Base-by-base conservation (phyloP, 352 stramenopile species). In the Globisporangium emineosum region DNA sequence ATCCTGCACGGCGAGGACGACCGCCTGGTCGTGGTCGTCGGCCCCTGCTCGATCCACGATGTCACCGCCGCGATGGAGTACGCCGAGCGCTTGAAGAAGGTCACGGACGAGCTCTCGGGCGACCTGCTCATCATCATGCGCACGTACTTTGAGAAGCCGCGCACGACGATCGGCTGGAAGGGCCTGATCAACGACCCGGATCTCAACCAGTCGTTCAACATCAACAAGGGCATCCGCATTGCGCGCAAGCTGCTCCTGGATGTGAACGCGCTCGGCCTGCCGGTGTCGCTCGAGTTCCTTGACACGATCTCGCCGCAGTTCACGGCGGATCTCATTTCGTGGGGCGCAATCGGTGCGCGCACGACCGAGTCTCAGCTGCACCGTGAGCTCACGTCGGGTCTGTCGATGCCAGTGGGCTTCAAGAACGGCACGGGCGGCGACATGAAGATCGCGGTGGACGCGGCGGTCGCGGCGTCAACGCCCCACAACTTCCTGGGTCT, bases 91-190 rank as follows among this genome's bases (percentile, higher is more conserved):
- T 78, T 96, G 40, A 71, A 89, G 57, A 65, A 76, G 37, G 27
- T 96, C 8, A 77, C 79, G 64, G 83, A 93, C 60, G 76, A 89
- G 66, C 65, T 96, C 33, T 78, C 79, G 52, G 78, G 90, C 56
- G 89, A 96, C 67, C 68, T 96, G 57, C 70, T 95, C 50, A 90
- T 96, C 60, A 69, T 96, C 68, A 96, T 96, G 89, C 87, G 89
- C 55, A 83, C 93, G 64, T 96, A 96, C 83, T 96, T 96, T 65
- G 89, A 96, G 66, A 96, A 96, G 71, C 89, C 89, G 23, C 83
- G 89, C 49, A 96, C 89, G 43, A 96, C 89, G 3, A 81, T 96
- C 6, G 89, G 89, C 57, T 96, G 89, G 89, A 96, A 96, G 64
- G 89, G 89, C 8, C 66, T 96, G 65, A 96, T 96, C 76, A 96